Evolutionary conservation across 768 basidiomycete genomes (phyloP), one percentile per base, ranked within the genome.

Genomic region (Multifurca ochricompacta): DNA sequence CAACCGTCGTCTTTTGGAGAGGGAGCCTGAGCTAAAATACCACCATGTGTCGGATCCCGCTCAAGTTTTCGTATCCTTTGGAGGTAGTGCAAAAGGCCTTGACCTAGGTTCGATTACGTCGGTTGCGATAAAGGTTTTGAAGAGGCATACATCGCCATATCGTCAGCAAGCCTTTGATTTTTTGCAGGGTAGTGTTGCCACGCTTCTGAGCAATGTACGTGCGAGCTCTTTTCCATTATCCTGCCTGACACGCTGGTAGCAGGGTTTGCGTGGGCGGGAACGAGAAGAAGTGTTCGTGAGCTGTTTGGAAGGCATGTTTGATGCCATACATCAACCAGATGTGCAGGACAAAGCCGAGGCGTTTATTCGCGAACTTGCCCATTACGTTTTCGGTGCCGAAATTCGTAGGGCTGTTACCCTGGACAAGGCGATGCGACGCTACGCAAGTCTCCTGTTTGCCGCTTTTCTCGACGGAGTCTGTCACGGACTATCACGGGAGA

Each of bases 401-500:
- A 75, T 92, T 19, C 76, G 77, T 31, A 79, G 80, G 46, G 74
- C 72, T 37, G 74, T 79, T 39, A 71, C 74, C 21, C 80, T 79
- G 37, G 80, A 83, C 58, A 64, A 71, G 16, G 74, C 75, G 25
- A 64, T 72, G 46, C 75, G 83, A 36, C 74, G 79, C 5, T 72
- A 77, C 32, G 75, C 83, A 1, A 81, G 81, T 55, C 63, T 75
- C 6, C 65, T 88, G 21, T 72, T 89, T 36, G 74, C 78, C 6
- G 83, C 82, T 53, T 87, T 81, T 67, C 75, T 96, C n/a, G 91
- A 94, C 46, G 83, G 85, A 7, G 67, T 95, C 23, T 85, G 89
- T 6, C 76, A 85, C 57, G 85, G 83, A 16, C 70, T 97, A 30
- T 80, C 89, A 9, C 78, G 82, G 18, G 80, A 85, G 28, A 77